Evolutionary conservation across 148 eudicot species (phyloP).

Genomic region (Chenopodium suecicum): DNA sequence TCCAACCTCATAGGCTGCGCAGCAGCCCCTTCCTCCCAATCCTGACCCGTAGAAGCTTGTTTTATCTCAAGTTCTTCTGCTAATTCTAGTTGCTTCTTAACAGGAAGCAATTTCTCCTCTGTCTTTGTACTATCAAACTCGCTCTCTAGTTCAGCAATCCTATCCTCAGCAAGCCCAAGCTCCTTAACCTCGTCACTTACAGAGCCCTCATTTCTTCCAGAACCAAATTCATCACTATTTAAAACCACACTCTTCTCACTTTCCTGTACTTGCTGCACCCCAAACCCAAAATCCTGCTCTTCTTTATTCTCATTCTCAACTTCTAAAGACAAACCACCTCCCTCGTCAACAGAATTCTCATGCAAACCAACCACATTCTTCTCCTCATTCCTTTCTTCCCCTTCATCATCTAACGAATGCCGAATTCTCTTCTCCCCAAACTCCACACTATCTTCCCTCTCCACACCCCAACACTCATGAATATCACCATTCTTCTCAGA

Average conservation of each 20-base stretch:
- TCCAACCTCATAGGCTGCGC: conserved; percentile 97
- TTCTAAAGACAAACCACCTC: conserved; percentile 6
- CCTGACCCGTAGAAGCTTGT: conserved; percentile 72
- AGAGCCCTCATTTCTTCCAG: conserved; percentile 25
- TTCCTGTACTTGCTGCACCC: conserved; percentile 23
- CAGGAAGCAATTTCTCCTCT: conserved; percentile 36
- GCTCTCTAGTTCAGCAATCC: conserved; percentile 36
- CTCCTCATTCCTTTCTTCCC: background rate
- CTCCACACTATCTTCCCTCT: background rate
- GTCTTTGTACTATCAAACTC: conserved; percentile 35
- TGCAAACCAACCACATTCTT: background rate
- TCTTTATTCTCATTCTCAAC: conserved; percentile 8
- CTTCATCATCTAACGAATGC: background rate
- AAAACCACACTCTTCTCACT: conserved; percentile 13
- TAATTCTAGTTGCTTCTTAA: conserved; percentile 58
- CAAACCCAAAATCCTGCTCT: conserved; percentile 28
- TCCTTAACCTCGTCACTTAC: conserved; percentile 34
- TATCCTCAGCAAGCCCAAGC: conserved; percentile 33
- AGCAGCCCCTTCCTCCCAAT: conserved; percentile 80
- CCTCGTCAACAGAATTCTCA: conserved; percentile 23
- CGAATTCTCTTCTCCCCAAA: background rate
- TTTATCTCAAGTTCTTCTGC: conserved; percentile 88
- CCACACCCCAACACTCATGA: conserved; percentile 8
- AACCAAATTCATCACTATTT: conserved; percentile 26
- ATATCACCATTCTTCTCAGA: background rate